Evolutionary conservation across 2,329 filamentous ascomycete species (phyloP).

Genomic region (Dactylellina sp.): DNA sequence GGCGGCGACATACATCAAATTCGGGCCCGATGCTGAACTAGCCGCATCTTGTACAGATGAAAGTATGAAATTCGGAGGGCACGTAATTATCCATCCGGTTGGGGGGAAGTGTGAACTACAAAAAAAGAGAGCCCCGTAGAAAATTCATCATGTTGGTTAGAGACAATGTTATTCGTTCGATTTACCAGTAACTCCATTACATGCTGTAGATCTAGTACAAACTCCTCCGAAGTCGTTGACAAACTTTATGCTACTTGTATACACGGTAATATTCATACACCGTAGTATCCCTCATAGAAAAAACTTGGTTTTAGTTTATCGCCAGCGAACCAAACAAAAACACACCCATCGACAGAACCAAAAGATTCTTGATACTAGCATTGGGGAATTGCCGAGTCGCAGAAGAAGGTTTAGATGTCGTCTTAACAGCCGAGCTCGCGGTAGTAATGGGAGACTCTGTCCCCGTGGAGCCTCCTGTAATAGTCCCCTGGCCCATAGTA

Average conservation of each 20-base stretch:
- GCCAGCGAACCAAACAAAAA: neutral
- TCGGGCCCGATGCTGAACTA: neutral
- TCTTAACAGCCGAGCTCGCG: neutral
- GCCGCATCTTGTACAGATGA: slow-evolving; percentile 30
- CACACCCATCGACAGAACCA: neutral
- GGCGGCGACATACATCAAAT: neutral
- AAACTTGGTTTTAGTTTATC: neutral
- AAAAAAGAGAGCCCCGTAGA: neutral
- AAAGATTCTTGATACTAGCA: neutral
- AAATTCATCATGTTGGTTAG: no score
- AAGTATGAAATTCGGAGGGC: slow-evolving; percentile 5
- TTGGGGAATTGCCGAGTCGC: neutral
- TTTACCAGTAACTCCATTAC: no score
- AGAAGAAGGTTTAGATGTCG: slow-evolving; percentile 2
- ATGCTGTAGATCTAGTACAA: no score
- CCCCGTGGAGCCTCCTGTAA: neutral
- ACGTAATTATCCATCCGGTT: neutral
- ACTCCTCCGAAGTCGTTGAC: no score
- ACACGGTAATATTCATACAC: no score
- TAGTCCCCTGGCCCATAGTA: neutral
- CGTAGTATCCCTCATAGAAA: neutral
- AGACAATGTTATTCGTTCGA: no score
- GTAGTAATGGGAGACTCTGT: neutral
- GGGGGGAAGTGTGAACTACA: slow-evolving; percentile 14
- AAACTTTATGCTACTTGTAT: no score